Conservation (phyloP, 805 yeast species). For the Sugiyamaella lignohabitans region DNA sequence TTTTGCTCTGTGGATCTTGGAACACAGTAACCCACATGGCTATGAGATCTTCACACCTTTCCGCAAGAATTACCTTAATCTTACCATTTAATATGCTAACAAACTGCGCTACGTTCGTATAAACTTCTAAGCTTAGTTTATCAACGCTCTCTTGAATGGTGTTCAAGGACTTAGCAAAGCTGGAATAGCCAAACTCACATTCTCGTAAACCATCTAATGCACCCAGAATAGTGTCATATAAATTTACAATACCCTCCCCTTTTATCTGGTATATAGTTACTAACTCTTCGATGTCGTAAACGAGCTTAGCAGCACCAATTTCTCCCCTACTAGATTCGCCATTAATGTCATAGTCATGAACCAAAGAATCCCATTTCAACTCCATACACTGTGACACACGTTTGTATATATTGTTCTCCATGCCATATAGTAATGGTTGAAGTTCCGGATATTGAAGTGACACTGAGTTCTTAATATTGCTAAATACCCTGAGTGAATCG, state of each 20-base stretch:
- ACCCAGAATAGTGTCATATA: slow-evolving; percentile 26
- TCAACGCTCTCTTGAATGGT: slow-evolving; percentile 36
- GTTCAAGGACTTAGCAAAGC: slow-evolving; percentile 22
- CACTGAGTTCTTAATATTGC: slow-evolving; percentile 24
- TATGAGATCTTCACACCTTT: slow-evolving; percentile 25
- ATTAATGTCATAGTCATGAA: slow-evolving; percentile 43
- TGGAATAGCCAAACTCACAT: slow-evolving; percentile 25
- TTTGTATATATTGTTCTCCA: slow-evolving; percentile 14
- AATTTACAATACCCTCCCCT: slow-evolving; percentile 26
- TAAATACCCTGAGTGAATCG: slow-evolving; percentile 45
- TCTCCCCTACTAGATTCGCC: slow-evolving; percentile 24
- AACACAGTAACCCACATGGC: slow-evolving; percentile 23
- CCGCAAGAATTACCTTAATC: slow-evolving; percentile 27
- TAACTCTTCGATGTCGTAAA: slow-evolving; percentile 30
- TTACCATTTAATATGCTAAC: slow-evolving; percentile 33
- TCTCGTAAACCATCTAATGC: slow-evolving; percentile 24
- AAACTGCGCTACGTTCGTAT: slow-evolving; percentile 31
- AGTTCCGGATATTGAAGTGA: slow-evolving; percentile 38
- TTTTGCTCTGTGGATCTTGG: background rate
- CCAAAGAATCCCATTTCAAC: slow-evolving; percentile 49
- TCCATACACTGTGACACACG: slow-evolving; percentile 32
- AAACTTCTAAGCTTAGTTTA: slow-evolving; percentile 34
- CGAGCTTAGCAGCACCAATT: slow-evolving; percentile 29
- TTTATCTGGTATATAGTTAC: slow-evolving; percentile 31
- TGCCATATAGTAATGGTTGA: slow-evolving; percentile 27